Percentiles rank a stretch among this genome's conserved stretches.
Evolutionary conservation across 1,139 yeast species (phyloP).

Genomic region (Blastobotrys capitulatus): DNA sequence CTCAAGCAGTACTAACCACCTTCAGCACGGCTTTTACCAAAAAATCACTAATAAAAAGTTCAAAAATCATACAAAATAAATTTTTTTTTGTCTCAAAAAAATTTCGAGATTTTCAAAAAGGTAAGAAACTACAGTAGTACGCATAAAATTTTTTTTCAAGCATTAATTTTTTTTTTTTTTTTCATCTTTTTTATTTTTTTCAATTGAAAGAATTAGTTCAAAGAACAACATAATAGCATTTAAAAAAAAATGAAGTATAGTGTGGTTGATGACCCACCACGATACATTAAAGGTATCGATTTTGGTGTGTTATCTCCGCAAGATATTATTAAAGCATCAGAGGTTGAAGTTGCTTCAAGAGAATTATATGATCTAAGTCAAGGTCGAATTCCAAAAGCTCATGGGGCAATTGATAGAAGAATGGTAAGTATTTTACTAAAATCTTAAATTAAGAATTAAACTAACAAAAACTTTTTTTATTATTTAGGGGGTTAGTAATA

Average conservation of each 20-base stretch:
- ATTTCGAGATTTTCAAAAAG: background rate
- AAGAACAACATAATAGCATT: background rate
- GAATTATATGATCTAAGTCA: constrained; percentile 75
- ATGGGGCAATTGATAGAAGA: constrained; percentile 85
- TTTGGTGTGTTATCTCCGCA: constrained; percentile 88
- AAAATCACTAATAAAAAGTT: too few species aligned
- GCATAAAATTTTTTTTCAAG: constrained; percentile 3
- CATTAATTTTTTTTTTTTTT: background rate
- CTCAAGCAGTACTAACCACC: background rate
- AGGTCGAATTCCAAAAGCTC: constrained; percentile 71
- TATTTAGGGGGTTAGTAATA: constrained; percentile 81
- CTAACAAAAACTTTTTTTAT: too few species aligned
- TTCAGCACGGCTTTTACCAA: too few species aligned
- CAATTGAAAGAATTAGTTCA: background rate
- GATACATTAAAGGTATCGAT: constrained; percentile 83
- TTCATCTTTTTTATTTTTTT: background rate
- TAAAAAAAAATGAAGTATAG: constrained; percentile 64
- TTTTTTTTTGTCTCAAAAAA: background rate
- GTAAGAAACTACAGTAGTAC: background rate
- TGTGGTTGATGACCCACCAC: constrained; percentile 81
- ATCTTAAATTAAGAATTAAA: background rate
- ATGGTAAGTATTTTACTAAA: constrained; percentile 51
- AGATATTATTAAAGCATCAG: constrained; percentile 90
- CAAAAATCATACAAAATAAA: too few species aligned
- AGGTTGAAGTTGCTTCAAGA: constrained; percentile 86